These are phyloP conservation scores for Eleusine coracana DNA, from an alignment of 176 grass and related monocot species.

Conservation along the genomic window DNA sequence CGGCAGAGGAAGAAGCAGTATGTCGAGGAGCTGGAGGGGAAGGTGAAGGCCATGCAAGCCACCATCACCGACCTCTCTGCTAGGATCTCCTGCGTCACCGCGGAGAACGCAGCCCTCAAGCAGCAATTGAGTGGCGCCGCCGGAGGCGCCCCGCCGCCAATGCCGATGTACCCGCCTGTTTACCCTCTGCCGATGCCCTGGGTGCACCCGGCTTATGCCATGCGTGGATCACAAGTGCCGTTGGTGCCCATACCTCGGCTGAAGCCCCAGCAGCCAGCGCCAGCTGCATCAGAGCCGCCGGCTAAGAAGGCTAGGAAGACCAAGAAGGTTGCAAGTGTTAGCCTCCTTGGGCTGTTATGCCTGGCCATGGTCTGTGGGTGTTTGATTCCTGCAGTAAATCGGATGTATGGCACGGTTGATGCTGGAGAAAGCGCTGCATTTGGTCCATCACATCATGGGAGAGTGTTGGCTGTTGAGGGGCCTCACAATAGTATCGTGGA, in stretches of 20 bases:
- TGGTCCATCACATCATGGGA: conserved; percentile 42
- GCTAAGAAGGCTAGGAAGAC: conserved; percentile 64
- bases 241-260: conserved; percentile 65
- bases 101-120: conserved; percentile 61
- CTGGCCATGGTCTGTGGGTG: conserved; percentile 43
- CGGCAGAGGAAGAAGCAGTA: conserved; percentile 80
- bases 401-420: conserved; percentile 28
- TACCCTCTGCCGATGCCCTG: conserved; percentile 51
- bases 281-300: conserved; percentile 34
- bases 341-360: conserved; percentile 54
- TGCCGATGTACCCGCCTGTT: conserved; percentile 49
- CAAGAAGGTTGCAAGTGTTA: conserved; percentile 67
- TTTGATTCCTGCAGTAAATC: conserved; percentile 43
- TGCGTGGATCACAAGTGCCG: conserved; percentile 60
- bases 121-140: conserved; percentile 45
- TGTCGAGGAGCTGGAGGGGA: conserved; percentile 64
- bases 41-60: conserved; percentile 71
- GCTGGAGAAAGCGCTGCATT: conserved; percentile 4
- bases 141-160: background rate
- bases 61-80: conserved; percentile 65
- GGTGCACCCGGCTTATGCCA: conserved; percentile 49
- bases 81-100: conserved; percentile 60
- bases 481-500: conserved; percentile 16
- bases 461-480: conserved; percentile 54
- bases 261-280: conserved; percentile 36